Conservation (phyloP, 768 basidiomycete species). For the Thelephora aurantiotincta region DNA sequence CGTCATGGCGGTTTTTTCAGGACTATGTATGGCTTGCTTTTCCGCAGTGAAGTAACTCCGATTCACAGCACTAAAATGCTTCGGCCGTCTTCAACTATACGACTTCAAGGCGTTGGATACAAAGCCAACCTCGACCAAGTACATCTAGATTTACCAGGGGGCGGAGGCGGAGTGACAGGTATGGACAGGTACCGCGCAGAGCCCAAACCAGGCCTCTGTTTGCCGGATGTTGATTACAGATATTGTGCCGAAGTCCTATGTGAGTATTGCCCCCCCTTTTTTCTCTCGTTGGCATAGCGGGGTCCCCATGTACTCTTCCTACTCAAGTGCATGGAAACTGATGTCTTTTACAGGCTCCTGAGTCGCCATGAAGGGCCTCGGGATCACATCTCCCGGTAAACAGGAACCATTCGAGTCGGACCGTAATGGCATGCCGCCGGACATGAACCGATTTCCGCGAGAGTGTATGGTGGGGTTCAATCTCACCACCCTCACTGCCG, state of each 20-base stretch:
- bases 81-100: too few relatives aligned
- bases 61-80: too few relatives aligned
- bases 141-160: conserved; percentile 62
- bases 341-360: conserved; percentile 22
- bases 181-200: conserved; percentile 89
- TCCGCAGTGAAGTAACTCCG: too few relatives aligned
- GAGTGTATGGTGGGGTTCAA: too few relatives aligned
- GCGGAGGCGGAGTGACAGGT: conserved; percentile 90
- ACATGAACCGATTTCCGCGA: too few relatives aligned
- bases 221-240: conserved; percentile 95
- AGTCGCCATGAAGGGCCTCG: too few relatives aligned
- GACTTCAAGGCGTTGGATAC: conserved; percentile 86
- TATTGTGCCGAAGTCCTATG: conserved; percentile 74
- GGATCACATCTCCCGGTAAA: too few relatives aligned
- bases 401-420: too few relatives aligned
- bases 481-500: too few relatives aligned
- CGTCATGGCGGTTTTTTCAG: too few relatives aligned
- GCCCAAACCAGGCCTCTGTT: conserved; percentile 89
- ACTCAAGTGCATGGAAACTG: conserved; percentile 1
- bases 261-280: conserved; percentile 23
- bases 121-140: conserved; percentile 51
- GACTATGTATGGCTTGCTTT: too few relatives aligned
- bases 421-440: too few relatives aligned
- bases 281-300: background rate
- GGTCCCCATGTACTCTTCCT: conserved; percentile 1